Conservation (phyloP, 805 yeast genomes). For the Candida montana region DNA sequence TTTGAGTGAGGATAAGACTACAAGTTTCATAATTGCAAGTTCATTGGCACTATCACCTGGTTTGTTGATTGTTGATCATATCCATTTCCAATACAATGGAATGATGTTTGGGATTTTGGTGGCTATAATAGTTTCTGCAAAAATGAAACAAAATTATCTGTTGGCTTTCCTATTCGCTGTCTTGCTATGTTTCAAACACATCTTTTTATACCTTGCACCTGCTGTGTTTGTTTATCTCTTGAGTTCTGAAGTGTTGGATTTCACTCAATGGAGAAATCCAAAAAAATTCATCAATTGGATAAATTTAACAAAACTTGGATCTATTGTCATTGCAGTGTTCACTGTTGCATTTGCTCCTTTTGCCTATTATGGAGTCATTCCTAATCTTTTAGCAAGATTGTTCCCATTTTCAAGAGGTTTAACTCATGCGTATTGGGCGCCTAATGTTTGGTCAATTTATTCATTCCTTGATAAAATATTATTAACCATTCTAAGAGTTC, state of each 20-base stretch:
- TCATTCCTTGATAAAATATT: conserved; percentile 74
- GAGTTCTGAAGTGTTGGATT: conserved; percentile 61
- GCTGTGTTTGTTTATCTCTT: conserved; percentile 80
- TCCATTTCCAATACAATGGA: conserved; percentile 96
- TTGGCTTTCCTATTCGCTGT: conserved; percentile 69
- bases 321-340: conserved; percentile 57
- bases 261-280: conserved; percentile 23
- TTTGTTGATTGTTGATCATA: conserved; percentile 83
- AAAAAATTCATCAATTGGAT: conserved; percentile 44
- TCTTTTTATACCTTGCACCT: conserved; percentile 88
- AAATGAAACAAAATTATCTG: conserved; percentile 46
- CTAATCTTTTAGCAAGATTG: conserved; percentile 60
- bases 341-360: conserved; percentile 76
- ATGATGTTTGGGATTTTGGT: conserved; percentile 83
- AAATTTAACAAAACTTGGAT: conserved; percentile 56
- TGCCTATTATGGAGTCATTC: conserved; percentile 47
- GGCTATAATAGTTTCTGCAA: conserved; percentile 67
- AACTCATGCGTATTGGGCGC: conserved; percentile 99
- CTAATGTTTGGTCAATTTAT: conserved; percentile 94
- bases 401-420: conserved; percentile 94
- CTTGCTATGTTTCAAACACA: conserved; percentile 89
- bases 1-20: conserved; percentile 35
- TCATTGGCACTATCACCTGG: conserved; percentile 88
- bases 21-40: conserved; percentile 69
- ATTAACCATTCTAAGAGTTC: conserved; percentile 35